Conservation (phyloP, 441 rosid species). For the Adansonia madagascariensis region DNA sequence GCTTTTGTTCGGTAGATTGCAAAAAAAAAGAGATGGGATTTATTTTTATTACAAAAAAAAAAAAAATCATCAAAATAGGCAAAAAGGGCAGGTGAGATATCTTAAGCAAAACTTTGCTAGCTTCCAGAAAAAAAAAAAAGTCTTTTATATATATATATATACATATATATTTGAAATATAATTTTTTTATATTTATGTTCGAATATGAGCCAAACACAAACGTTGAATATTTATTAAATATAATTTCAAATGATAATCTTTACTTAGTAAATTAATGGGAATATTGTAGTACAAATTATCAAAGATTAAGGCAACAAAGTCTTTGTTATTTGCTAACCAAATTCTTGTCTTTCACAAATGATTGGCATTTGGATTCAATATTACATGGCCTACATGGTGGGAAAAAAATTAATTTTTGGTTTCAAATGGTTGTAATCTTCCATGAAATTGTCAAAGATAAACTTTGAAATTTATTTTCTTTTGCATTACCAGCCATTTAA, state of each 20-base stretch:
- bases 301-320: not conserved
- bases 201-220: no score
- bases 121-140: not conserved
- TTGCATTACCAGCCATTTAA: not conserved
- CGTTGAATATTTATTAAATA: no score
- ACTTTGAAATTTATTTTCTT: not conserved
- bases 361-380: not conserved
- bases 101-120: not conserved
- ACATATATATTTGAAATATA: no score
- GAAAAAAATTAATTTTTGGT: not conserved
- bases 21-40: not conserved
- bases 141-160: no score
- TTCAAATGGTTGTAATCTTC: slow-evolving; percentile 1
- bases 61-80: not conserved
- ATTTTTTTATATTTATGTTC: no score
- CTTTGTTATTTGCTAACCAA: not conserved
- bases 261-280: not conserved
- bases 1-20: not conserved
- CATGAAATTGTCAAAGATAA: not conserved
- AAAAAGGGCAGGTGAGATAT: not conserved
- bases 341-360: not conserved
- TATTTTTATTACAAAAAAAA: not conserved
- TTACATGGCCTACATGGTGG: not conserved
- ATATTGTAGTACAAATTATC: not conserved
- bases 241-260: not conserved